Base-by-base conservation (phyloP, 2,329 filamentous ascomycete genomes). In the Colletotrichum sp. region DNA sequence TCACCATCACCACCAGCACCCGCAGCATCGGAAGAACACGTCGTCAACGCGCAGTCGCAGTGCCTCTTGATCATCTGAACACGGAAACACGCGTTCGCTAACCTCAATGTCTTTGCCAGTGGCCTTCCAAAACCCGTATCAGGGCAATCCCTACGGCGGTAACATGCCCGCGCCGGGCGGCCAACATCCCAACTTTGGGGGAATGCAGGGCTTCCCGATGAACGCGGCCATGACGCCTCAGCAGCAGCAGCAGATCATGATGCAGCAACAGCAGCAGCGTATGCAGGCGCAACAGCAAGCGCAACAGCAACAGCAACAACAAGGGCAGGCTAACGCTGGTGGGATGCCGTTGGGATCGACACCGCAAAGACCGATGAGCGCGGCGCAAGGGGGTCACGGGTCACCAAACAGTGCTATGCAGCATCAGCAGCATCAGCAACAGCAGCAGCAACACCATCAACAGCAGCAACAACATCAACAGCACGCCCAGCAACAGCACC, bases 71-170 rank as follows among this genome's bases (percentile, higher is more conserved):
- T 73, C 76, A 69, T 75, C 76, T 66, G 55, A 73, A 21, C 72
- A 73, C 61, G 59, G 70, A 65, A 70, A 76, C 63, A 74, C 78
- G 68, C 77, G 81, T 78, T 79, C 81, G 78, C 85, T 83, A 73
- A 81, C 79, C 68, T 78, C 77, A 71, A 79, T 79, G 78, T 69
- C 71, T 62, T 76, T 76, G 74, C 74, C 81, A 91, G 90, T 92
- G 87, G 83, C 89, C 78, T 92, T 89, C 77, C 91, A 91, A 77
- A 85, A 90, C 55, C 90, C 91, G 68, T 93, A 90, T 78, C 88
- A 89, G 28, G 87, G 85, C 79, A 88, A 89, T 43, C 88, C 90
- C 7, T 93, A 92, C 80, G 90, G 89, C 76, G 84, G 88, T 79
- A 86, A 88, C 78, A 84, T 90, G 80, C 86, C 89, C 24, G 85